Evolutionary conservation across 805 yeast species (phyloP).

Genomic region (Myxozyma nipponensis): DNA sequence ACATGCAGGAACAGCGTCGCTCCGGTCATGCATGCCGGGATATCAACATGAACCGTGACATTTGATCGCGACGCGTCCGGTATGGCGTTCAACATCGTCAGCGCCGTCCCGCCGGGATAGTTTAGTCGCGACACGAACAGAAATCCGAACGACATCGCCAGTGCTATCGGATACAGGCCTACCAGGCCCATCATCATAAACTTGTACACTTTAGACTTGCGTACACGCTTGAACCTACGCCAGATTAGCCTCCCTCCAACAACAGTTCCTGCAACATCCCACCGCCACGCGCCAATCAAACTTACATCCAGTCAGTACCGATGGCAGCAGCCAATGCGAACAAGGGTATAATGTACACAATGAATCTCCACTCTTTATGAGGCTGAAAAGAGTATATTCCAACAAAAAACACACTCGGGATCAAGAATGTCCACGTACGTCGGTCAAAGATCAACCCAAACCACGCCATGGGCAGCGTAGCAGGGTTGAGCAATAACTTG

Average conservation of each 20-base stretch:
- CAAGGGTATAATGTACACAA: conserved; percentile 69
- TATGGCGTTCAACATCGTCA: conserved; percentile 43
- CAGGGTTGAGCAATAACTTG: conserved; percentile 38
- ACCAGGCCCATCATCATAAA: conserved; percentile 37
- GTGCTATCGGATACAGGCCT: conserved; percentile 35
- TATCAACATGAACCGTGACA: conserved; percentile 65
- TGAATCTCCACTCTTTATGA: conserved; percentile 93
- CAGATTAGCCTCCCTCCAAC: neutral
- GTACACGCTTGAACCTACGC: conserved; percentile 27
- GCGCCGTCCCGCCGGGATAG: conserved; percentile 87
- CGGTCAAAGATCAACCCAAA: conserved; percentile 42
- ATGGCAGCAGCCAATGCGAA: conserved; percentile 61
- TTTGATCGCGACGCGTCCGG: conserved; percentile 22
- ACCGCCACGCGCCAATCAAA: neutral
- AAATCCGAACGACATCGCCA: conserved; percentile 38
- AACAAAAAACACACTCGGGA: conserved; percentile 56
- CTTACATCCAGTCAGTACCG: conserved; percentile 42
- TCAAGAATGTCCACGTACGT: conserved; percentile 37
- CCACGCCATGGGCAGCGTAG: conserved; percentile 42
- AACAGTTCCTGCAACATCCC: neutral
- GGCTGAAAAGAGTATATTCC: conserved; percentile 70
- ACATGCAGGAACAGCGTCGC: conserved; percentile 62
- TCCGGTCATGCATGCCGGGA: conserved; percentile 84
- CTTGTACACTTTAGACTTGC: conserved; percentile 31
- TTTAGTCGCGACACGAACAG: conserved; percentile 65